Conservation (phyloP, 805 yeast species). For the Yarrowia yakushimensis region DNA sequence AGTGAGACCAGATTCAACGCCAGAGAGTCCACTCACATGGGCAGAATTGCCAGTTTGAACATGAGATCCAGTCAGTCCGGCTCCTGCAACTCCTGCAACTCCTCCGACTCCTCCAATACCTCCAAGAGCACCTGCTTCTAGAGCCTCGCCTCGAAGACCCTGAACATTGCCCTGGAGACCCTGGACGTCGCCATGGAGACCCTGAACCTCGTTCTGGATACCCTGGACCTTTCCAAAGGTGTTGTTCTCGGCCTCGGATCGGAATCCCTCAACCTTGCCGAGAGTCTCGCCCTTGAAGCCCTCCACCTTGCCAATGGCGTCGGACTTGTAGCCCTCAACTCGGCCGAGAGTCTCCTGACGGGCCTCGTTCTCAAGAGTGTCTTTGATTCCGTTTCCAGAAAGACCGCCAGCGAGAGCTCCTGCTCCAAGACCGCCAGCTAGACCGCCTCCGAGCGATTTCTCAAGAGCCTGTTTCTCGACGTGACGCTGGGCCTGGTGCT, state of each 20-base stretch:
- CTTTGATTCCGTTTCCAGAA: background rate
- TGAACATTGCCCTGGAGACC: background rate
- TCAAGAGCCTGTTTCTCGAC: background rate
- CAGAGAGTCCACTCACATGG: no score
- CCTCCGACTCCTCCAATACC: background rate
- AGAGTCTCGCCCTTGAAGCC: background rate
- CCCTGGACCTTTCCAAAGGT: no score
- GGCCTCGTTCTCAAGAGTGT: background rate
- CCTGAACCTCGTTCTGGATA: no score
- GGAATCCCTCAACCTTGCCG: background rate
- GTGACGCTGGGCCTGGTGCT: background rate
- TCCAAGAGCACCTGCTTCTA: background rate
- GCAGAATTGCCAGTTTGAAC: background rate
- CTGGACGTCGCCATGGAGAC: no score
- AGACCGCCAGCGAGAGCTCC: background rate
- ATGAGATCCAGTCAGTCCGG: background rate
- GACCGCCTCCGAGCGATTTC: background rate
- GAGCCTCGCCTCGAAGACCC: background rate
- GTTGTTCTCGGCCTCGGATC: no score
- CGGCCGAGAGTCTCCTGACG: background rate
- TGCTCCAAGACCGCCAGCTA: background rate
- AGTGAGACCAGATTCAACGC: background rate
- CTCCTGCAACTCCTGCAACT: background rate
- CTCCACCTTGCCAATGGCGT: background rate
- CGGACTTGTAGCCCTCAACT: background rate